Percentiles rank a stretch among this genome's conserved stretches.
Conservation (phyloP, 495 filamentous ascomycete genomes). For the Hypoxylon crocopeplum region DNA sequence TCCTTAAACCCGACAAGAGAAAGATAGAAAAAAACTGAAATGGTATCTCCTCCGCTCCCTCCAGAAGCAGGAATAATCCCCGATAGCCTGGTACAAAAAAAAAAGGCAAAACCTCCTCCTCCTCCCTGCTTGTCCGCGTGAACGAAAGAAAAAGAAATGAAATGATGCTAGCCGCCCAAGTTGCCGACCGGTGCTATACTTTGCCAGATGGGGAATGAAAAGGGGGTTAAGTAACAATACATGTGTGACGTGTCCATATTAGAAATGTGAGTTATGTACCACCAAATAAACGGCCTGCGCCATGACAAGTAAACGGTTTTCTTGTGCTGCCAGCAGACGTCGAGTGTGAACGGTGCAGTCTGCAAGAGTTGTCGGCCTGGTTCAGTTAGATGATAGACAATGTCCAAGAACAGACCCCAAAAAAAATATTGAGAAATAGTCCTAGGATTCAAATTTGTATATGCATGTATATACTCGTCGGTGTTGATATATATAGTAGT, state of each 20-base stretch:
- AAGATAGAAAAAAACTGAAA: slow-evolving; percentile 1
- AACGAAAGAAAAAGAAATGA: neutral
- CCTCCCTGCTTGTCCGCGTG: neutral
- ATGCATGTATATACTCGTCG: slow-evolving; percentile 31
- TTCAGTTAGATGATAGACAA: slow-evolving; percentile 5
- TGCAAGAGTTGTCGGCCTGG: too few species aligned
- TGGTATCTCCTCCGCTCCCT: slow-evolving; percentile 29
- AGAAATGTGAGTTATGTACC: neutral
- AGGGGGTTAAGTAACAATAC: slow-evolving; percentile 5
- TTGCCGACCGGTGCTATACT: slow-evolving; percentile 13
- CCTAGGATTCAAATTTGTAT: slow-evolving; percentile 30
- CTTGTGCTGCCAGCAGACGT: too few species aligned
- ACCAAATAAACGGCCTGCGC: neutral
- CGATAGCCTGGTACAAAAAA: neutral
- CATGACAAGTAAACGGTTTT: too few species aligned
- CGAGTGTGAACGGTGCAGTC: too few species aligned
- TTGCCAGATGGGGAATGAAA: slow-evolving; percentile 6
- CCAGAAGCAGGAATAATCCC: slow-evolving; percentile 2
- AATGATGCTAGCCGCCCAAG: slow-evolving; percentile 13
- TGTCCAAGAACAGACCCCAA: slow-evolving; percentile 19
- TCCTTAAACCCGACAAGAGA: neutral
- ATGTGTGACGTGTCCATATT: slow-evolving; percentile 19
- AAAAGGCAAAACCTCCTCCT: too few species aligned
- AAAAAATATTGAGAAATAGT: slow-evolving; percentile 15
- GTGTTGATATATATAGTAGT: slow-evolving; percentile 26